Conservation (phyloP, 805 yeast genomes). For the Wickerhamomyces canadensis region DNA sequence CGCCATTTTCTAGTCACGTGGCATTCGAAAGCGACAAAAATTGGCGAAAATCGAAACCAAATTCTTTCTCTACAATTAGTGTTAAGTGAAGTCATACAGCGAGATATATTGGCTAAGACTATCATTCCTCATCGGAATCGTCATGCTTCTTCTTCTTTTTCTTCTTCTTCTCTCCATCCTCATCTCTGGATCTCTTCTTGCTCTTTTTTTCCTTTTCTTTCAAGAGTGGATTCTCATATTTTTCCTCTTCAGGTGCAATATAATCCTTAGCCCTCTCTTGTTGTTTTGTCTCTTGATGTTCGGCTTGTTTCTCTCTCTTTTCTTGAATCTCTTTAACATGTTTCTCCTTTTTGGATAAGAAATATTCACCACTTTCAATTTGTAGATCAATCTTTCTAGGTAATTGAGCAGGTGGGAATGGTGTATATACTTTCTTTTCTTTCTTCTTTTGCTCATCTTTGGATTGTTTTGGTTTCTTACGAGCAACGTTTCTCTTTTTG, state of each 20-base stretch:
- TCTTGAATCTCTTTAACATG: constrained; percentile 63
- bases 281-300: constrained; percentile 57
- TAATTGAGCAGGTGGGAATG: constrained; percentile 97
- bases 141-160: constrained; percentile 22
- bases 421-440: constrained; percentile 79
- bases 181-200: constrained; percentile 21
- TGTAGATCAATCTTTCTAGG: constrained; percentile 97
- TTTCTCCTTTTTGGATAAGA: constrained; percentile 83
- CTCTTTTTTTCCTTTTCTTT: constrained; percentile 24
- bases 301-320: constrained; percentile 74
- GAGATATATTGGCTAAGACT: too few relatives aligned
- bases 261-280: constrained; percentile 72
- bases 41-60: background rate
- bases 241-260: constrained; percentile 79
- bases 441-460: constrained; percentile 41
- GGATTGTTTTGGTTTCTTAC: constrained; percentile 76
- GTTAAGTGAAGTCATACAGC: too few relatives aligned
- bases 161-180: constrained; percentile 24
- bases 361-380: constrained; percentile 97
- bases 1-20: too few relatives aligned
- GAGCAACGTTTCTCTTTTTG: constrained; percentile 92
- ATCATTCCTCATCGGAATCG: background rate
- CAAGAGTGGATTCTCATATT: constrained; percentile 38
- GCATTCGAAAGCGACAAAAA: background rate
- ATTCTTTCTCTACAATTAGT: too few relatives aligned